Conservation (phyloP, 257 asterid species). For the Cinchona pubescens region DNA sequence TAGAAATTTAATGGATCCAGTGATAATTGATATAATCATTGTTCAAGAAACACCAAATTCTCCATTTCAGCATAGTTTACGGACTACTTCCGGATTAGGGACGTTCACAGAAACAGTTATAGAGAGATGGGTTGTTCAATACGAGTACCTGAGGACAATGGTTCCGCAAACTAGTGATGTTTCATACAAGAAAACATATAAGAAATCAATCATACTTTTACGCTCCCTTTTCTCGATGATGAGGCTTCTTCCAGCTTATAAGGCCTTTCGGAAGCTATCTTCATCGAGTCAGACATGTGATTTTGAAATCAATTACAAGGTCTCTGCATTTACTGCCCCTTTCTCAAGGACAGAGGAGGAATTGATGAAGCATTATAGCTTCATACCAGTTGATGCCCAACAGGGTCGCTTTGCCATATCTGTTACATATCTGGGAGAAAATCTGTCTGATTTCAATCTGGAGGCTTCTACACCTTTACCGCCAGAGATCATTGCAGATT, state of each 20-base stretch:
- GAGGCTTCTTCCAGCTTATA: constrained; percentile 91
- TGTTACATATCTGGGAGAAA: constrained; percentile 70
- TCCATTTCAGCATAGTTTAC: constrained; percentile 31
- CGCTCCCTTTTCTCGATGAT: constrained; percentile 72
- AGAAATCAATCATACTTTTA: constrained; percentile 70
- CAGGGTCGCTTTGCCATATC: constrained; percentile 84
- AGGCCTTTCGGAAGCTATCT: constrained; percentile 72
- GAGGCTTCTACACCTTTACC: constrained; percentile 68
- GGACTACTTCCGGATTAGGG: constrained; percentile 36
- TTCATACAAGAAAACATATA: constrained; percentile 71
- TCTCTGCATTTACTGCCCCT: constrained; percentile 69
- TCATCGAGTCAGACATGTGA: constrained; percentile 60
- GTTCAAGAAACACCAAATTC: constrained; percentile 55
- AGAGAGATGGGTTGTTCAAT: constrained; percentile 93
- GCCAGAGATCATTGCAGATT: constrained; percentile 77
- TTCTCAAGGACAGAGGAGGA: constrained; percentile 75
- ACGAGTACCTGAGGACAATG: constrained; percentile 53
- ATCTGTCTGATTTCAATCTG: constrained; percentile 66
- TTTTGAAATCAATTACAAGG: constrained; percentile 80
- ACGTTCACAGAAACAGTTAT: constrained; percentile 56
- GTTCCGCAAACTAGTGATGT: constrained; percentile 62
- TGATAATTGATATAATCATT: constrained; percentile 79
- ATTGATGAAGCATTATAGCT: constrained; percentile 64
- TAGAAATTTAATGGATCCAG: constrained; percentile 83
- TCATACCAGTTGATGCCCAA: constrained; percentile 72